Evolutionary conservation across 164 flowering plant genomes (phyloP).

Genomic region (Macadamia tetraphylla): DNA sequence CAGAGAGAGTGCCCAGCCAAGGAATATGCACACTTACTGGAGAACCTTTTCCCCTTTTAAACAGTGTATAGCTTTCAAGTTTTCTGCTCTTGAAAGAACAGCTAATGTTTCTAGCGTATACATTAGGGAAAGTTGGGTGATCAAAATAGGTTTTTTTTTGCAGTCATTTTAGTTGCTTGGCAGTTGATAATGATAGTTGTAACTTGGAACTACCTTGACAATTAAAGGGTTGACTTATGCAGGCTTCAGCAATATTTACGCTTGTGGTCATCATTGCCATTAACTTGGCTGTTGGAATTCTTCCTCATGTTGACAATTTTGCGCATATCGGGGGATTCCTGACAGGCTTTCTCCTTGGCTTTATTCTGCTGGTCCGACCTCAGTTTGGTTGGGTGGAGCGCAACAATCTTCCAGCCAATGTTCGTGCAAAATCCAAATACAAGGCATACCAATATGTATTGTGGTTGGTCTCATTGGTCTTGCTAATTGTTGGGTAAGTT

Average conservation of each 20-base stretch:
- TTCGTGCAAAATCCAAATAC: slow-evolving; percentile 48
- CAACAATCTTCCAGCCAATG: slow-evolving; percentile 33
- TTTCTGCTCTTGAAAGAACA: no score
- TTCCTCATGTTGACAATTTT: slow-evolving; percentile 77
- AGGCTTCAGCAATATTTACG: slow-evolving; percentile 74
- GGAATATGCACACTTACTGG: no score
- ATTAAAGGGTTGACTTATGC: not conserved
- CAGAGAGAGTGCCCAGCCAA: no score
- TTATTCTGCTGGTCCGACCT: slow-evolving; percentile 66
- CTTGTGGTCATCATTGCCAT: slow-evolving; percentile 53
- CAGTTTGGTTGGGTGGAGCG: slow-evolving; percentile 71
- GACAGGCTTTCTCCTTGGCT: slow-evolving; percentile 77
- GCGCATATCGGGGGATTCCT: slow-evolving; percentile 88
- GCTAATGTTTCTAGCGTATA: no score
- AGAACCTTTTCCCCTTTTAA: no score
- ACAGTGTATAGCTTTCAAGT: no score
- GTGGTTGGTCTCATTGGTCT: slow-evolving; percentile 44
- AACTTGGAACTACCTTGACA: no score
- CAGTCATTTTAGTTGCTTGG: no score
- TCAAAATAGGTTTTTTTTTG: no score
- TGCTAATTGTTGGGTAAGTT: slow-evolving; percentile 63
- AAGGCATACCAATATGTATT: slow-evolving; percentile 59
- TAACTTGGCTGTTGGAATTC: slow-evolving; percentile 73
- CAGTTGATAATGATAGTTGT: no score
- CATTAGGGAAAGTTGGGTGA: no score